phyloP scores from a whole-genome alignment of 805 yeast species.

The Candida sphagnicola region DNA sequence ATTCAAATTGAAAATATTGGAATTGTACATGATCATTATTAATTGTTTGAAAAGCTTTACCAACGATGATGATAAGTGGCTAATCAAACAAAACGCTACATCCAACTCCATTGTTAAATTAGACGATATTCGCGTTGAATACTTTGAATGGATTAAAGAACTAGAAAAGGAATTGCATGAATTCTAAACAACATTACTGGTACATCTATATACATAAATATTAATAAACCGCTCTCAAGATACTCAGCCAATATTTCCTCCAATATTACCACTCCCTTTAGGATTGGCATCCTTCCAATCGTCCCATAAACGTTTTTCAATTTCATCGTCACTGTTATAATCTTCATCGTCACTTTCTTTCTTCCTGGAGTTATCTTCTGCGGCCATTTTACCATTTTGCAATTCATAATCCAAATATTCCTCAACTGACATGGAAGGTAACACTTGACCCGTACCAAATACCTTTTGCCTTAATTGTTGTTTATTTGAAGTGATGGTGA shows the following conservation, averaged over 20 bases:
- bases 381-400: slow-evolving; percentile 75
- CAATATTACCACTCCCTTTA: slow-evolving; percentile 87
- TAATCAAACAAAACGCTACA: slow-evolving; percentile 16
- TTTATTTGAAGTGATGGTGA: slow-evolving; percentile 59
- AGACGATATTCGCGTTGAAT: slow-evolving; percentile 28
- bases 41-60: slow-evolving; percentile 34
- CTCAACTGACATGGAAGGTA: slow-evolving; percentile 94
- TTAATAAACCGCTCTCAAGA: neutral
- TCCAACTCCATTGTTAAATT: slow-evolving; percentile 17
- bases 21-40: slow-evolving; percentile 37
- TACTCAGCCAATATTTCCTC: slow-evolving; percentile 37
- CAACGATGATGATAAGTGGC: slow-evolving; percentile 35
- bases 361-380: slow-evolving; percentile 34
- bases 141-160: slow-evolving; percentile 31
- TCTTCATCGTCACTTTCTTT: slow-evolving; percentile 56
- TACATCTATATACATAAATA: neutral
- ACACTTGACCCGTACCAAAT: slow-evolving; percentile 84
- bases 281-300: slow-evolving; percentile 84
- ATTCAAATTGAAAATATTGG: slow-evolving; percentile 36
- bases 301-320: slow-evolving; percentile 86
- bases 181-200: neutral
- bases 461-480: slow-evolving; percentile 62
- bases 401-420: slow-evolving; percentile 85
- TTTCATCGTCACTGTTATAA: slow-evolving; percentile 51
- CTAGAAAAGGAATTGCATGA: slow-evolving; percentile 18